These are phyloP conservation scores for Lunasporangiospora selenospora DNA, from an alignment of 192 early-diverging fungal genomes.

Conservation along the genomic window DNA sequence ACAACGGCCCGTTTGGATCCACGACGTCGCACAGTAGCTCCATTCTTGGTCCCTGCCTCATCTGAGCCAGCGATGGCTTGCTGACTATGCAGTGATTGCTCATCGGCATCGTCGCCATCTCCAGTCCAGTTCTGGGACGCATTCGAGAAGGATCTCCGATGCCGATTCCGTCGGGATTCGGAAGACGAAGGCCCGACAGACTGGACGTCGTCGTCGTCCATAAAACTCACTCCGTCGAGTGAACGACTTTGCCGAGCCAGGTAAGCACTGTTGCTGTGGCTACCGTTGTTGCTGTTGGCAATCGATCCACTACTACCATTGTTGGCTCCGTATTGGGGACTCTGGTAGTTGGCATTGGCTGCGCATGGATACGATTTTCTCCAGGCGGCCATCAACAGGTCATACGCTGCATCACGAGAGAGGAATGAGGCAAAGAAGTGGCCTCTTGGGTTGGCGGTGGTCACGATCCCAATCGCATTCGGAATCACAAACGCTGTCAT, in stretches of 20 bases:
- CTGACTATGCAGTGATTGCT: no score
- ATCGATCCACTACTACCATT: slow-evolving; percentile 1
- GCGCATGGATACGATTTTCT: slow-evolving; percentile 42
- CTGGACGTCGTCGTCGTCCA: slow-evolving; percentile 25
- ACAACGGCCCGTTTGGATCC: slow-evolving; percentile 33
- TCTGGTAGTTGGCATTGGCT: slow-evolving; percentile 18
- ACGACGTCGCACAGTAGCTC: slow-evolving; percentile 11
- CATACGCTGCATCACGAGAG: slow-evolving; percentile 80
- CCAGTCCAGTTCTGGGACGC: slow-evolving; percentile 20
- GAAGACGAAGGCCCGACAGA: slow-evolving; percentile 19
- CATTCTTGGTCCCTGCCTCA: neutral
- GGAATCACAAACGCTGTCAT: slow-evolving; percentile 87
- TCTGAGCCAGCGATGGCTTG: no score
- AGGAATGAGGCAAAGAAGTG: slow-evolving; percentile 90
- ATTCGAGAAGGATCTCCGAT: slow-evolving; percentile 33
- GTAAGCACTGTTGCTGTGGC: neutral
- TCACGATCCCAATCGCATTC: slow-evolving; percentile 88
- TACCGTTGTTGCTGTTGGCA: no score
- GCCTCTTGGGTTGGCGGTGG: slow-evolving; percentile 51
- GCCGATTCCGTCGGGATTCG: slow-evolving; percentile 28
- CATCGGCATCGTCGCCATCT: slow-evolving; percentile 22
- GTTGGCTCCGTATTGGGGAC: neutral
- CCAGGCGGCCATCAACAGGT: slow-evolving; percentile 76
- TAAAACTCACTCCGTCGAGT: neutral
- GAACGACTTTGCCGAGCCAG: slow-evolving; percentile 15